phyloP scores from a whole-genome alignment of 768 basidiomycete species.

The Paxillus involutus region DNA sequence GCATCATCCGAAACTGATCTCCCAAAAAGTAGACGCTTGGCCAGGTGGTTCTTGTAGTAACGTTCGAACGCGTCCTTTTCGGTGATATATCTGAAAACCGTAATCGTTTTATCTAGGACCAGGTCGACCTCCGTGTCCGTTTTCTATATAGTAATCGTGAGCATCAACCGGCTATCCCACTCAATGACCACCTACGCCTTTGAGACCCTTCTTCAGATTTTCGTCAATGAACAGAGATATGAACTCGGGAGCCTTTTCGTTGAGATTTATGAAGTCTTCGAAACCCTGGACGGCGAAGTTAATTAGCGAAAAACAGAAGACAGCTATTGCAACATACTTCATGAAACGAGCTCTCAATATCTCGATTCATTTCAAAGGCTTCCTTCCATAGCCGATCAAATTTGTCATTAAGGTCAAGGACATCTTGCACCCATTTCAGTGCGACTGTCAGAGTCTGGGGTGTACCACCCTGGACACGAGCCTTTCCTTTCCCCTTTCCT shows the following conservation, averaged over 20 bases:
- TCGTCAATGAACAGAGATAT: conserved; percentile 98
- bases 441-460: conserved; percentile 56
- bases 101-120: conserved; percentile 94
- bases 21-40: conserved; percentile 82
- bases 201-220: conserved; percentile 90
- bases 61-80: conserved; percentile 98
- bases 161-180: not conserved
- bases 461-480: conserved; percentile 40
- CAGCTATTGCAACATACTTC: conserved; percentile 54
- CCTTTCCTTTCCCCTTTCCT: conserved; percentile 59
- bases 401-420: conserved; percentile 88
- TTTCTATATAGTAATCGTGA: conserved; percentile 59
- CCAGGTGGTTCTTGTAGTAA: conserved; percentile 96
- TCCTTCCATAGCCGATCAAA: conserved; percentile 75
- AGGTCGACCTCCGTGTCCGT: conserved; percentile 87
- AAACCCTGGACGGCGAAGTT: conserved; percentile 65
- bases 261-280: conserved; percentile 85
- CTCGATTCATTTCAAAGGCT: conserved; percentile 72
- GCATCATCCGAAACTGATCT: conserved; percentile 97
- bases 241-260: conserved; percentile 87
- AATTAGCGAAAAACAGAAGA: conserved; percentile 1
- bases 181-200: conserved; percentile 63
- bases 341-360: conserved; percentile 78
- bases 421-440: conserved; percentile 90
- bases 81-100: conserved; percentile 87